A percentile compares a stretch with the other conserved stretches of the same genome.
Evolutionary conservation across 2,329 filamentous ascomycete species (phyloP).

Genomic region (Ilyonectria sp.): DNA sequence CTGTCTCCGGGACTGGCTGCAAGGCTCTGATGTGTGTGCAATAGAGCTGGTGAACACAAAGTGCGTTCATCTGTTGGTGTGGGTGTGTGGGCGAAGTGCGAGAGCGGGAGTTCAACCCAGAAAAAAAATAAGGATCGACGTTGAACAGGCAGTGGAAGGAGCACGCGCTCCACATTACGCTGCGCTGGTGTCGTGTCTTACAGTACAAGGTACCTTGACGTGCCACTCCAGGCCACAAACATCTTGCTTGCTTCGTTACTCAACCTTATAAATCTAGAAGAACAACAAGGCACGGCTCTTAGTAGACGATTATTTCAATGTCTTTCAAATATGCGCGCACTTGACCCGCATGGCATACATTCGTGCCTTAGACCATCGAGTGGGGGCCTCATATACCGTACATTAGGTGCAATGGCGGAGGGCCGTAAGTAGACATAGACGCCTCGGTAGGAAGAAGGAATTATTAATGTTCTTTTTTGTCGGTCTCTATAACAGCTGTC

Average conservation of each 20-base stretch:
- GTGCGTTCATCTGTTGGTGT: conserved; percentile 6
- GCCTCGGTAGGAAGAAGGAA: no score
- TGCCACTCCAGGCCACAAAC: not conserved
- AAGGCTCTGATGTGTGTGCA: not conserved
- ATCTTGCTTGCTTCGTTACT: not conserved
- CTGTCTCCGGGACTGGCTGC: not conserved
- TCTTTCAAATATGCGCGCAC: not conserved
- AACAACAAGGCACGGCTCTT: not conserved
- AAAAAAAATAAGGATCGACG: conserved; percentile 17
- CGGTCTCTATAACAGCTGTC: no score
- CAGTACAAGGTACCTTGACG: conserved; percentile 2
- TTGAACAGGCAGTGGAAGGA: conserved; percentile 1
- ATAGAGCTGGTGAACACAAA: not conserved
- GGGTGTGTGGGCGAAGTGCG: conserved; percentile 7
- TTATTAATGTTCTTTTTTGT: no score
- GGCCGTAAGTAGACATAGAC: no score
- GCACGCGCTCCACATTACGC: conserved; percentile 2
- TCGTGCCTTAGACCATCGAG: not conserved
- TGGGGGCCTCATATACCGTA: no score
- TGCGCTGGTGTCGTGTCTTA: conserved; percentile 1
- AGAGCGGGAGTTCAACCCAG: not conserved
- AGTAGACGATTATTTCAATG: no score
- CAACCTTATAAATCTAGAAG: not conserved
- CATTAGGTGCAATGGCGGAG: no score
- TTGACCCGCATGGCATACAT: not conserved